Percentiles rank a stretch among this genome's conserved stretches.
phyloP scores from a whole-genome alignment of 2,329 filamentous ascomycete species.

The Ilyonectria robusta region DNA sequence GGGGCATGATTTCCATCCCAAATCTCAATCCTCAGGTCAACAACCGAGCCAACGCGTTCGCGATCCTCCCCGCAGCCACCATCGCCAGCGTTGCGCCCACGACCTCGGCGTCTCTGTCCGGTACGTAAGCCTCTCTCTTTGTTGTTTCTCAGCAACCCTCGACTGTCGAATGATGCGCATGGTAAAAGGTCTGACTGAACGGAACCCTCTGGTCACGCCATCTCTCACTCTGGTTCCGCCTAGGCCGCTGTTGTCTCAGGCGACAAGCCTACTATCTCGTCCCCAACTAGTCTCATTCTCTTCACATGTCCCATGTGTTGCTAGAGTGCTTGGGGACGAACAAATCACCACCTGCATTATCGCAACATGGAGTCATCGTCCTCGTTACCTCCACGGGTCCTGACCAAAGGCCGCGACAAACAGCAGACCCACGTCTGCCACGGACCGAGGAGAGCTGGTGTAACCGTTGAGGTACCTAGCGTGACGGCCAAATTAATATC shows the following conservation, averaged over 20 bases:
- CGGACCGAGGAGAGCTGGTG: conserved; percentile 46
- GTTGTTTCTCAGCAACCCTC: conserved; percentile 11
- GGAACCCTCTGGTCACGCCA: conserved; percentile 63
- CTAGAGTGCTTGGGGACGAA: conserved; percentile 35
- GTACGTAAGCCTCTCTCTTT: conserved; percentile 34
- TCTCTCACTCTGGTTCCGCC: conserved; percentile 36
- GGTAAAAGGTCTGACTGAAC: conserved; percentile 77
- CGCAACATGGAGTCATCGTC: conserved; percentile 68
- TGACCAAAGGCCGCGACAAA: conserved; percentile 74
- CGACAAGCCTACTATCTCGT: conserved; percentile 33
- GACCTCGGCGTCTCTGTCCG: conserved; percentile 5
- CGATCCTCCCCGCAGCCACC: neutral
- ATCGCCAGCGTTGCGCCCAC: conserved; percentile 12
- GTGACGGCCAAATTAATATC: conserved; percentile 69
- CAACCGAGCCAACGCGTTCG: conserved; percentile 4
- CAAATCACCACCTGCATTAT: conserved; percentile 47
- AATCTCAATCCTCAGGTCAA: neutral
- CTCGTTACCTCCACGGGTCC: conserved; percentile 59
- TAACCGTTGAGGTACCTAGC: conserved; percentile 66
- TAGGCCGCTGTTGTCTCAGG: conserved; percentile 29
- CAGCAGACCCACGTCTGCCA: conserved; percentile 48
- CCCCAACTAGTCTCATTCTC: conserved; percentile 25
- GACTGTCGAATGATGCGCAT: conserved; percentile 66
- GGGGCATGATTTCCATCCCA: conserved; percentile 2
- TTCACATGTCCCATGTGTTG: conserved; percentile 31